Evolutionary conservation across 148 eudicot genomes (phyloP).

Genomic region (Vaccinium macrocarpon): DNA sequence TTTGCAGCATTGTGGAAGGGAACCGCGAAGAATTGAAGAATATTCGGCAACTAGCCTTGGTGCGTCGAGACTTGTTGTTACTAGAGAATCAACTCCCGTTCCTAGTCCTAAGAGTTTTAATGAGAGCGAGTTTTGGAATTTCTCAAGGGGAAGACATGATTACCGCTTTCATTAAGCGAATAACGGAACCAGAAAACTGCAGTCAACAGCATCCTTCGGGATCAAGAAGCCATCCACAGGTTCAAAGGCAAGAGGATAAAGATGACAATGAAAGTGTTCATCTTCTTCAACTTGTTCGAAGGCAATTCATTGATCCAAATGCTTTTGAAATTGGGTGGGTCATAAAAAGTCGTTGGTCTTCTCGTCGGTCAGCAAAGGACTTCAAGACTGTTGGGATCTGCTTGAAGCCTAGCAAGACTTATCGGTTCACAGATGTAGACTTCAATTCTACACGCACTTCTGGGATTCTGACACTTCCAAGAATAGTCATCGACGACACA

Average conservation of each 20-base stretch:
- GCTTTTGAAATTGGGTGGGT: neutral
- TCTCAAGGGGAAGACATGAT: neutral
- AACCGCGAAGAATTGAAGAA: neutral
- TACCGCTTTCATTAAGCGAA: neutral
- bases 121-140: neutral
- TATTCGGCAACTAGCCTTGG: neutral
- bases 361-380: constrained; percentile 8
- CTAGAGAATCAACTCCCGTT: constrained; percentile 9
- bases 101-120: neutral
- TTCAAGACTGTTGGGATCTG: neutral
- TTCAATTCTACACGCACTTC: neutral
- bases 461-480: neutral
- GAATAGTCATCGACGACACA: neutral
- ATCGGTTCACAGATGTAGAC: neutral
- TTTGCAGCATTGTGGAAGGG: neutral
- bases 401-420: neutral
- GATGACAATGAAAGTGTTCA: neutral
- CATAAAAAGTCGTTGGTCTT: neutral
- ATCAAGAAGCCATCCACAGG: neutral
- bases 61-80: constrained; percentile 4
- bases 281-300: neutral
- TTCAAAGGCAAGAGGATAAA: neutral
- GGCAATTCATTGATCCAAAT: neutral
- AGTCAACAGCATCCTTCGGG: neutral
- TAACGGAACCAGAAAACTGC: neutral